phyloP scores from a whole-genome alignment of 345 rosid species.

The Syzygium oleosum region DNA sequence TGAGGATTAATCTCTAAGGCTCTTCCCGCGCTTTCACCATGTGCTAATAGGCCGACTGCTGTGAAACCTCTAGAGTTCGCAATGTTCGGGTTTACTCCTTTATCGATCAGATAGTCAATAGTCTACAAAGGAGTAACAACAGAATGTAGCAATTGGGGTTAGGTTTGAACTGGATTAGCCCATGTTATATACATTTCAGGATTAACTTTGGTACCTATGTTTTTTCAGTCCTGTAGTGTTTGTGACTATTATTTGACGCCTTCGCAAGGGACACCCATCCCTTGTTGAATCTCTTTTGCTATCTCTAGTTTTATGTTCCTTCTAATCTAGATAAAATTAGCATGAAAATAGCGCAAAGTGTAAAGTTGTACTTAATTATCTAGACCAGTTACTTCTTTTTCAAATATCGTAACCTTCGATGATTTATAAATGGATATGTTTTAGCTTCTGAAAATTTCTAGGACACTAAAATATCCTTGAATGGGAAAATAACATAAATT shows the following conservation, averaged over 20 bases:
- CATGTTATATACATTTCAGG: background rate
- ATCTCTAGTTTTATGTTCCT: background rate
- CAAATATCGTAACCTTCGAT: too few species aligned
- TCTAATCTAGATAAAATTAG: background rate
- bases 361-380: background rate
- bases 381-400: background rate
- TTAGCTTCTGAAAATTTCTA: too few species aligned
- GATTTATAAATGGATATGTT: too few species aligned
- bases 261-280: background rate
- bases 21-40: background rate
- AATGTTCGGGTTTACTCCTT: background rate
- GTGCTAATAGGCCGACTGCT: background rate
- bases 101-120: background rate
- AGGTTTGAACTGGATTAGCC: background rate
- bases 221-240: background rate
- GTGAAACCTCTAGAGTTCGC: background rate
- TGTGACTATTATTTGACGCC: background rate
- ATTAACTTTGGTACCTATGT: too few species aligned
- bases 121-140: background rate
- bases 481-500: background rate
- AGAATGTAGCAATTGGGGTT: too few species aligned
- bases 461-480: background rate
- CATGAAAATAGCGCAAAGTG: background rate
- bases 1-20: background rate
- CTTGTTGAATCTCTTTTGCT: background rate